Base-by-base conservation (phyloP, 2,329 filamentous ascomycete species). In the Fusarium heterosporum region DNA sequence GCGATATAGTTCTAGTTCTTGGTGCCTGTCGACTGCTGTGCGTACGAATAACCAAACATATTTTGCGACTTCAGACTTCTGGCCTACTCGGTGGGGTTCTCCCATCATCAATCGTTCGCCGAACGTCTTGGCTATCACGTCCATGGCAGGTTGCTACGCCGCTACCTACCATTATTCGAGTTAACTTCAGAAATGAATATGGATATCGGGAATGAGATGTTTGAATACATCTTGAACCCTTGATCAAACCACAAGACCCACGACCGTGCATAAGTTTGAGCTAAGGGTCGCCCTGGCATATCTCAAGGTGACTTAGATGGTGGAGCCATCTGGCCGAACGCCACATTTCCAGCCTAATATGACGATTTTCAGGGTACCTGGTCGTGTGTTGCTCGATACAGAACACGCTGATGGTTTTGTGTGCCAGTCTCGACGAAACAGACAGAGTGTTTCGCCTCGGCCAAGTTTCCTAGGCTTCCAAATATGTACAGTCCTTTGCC, bases 291-390 rank as follows among this genome's bases (percentile, higher is more conserved):
- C 48, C 71, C 70, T 71, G 66, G 57, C 56, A 55, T 52, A 19
- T 57, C 43, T 60, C 34, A 62, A 68, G 55, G 62, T 67, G 61
- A 47, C 59, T 50, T 67, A 64, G 61, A 55, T 40, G 50, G 65
- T 59, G 69, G 69, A 64, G 54, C 53, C 66, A 70, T 69, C 53
- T 73, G 64, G 50, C 68, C 60, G 56, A 68, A 66, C 66, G 64
- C 64, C 68, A 65, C 67, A 69, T 71, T 59, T 70, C 64, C 61
- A 68, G 64, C 71, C 53, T 61, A 61, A 55, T 60, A 66, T 38
- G 55, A 68, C 55, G 51, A 58, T 65, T 73, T 69, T 36, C 55
- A 61, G 57, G 40, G 57, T 61, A 61, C 40, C 61, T 55, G 49
- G 64, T 55, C 39, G 26, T n/a, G n/a, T 42, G 28, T 36, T 36